These are phyloP conservation scores for Ceratobasidium sp. DNA, from an alignment of 1,284 basidiomycete genomes.

Conservation along the genomic window DNA sequence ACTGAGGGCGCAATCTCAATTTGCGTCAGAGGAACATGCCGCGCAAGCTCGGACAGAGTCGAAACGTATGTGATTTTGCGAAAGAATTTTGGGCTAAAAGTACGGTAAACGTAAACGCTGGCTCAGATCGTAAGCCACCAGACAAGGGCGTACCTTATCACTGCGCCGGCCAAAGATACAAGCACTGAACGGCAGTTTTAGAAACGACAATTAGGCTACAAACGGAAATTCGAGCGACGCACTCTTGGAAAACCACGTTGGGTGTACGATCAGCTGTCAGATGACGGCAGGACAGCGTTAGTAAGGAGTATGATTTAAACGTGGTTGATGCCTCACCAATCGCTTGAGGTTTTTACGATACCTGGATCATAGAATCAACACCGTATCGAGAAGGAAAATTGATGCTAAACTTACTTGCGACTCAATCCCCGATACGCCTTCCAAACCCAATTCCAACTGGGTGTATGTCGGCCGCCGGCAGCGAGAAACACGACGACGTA, in stretches of 20 bases:
- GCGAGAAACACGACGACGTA: conserved; percentile 90
- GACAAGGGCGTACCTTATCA: conserved; percentile 73
- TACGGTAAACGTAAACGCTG: neutral
- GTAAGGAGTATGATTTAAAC: conserved; percentile 35
- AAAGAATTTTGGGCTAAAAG: conserved; percentile 83
- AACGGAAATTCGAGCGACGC: conserved; percentile 51
- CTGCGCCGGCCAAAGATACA: conserved; percentile 85
- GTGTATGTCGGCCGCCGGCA: conserved; percentile 79
- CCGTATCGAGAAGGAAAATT: neutral
- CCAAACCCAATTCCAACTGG: conserved; percentile 92
- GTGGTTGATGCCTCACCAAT: conserved; percentile 64
- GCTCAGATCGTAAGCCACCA: neutral
- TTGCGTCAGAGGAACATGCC: conserved; percentile 81
- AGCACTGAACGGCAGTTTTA: conserved; percentile 67
- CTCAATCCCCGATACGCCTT: conserved; percentile 85
- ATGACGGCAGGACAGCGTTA: conserved; percentile 1
- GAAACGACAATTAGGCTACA: neutral
- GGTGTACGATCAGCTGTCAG: conserved; percentile 82
- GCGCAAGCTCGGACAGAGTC: conserved; percentile 81
- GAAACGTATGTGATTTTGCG: conserved; percentile 81
- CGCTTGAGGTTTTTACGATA: conserved; percentile 90
- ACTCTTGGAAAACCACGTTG: conserved; percentile 90
- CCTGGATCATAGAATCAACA: conserved; percentile 39
- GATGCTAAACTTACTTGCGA: conserved; percentile 65
- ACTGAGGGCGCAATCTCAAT: conserved; percentile 87